These are phyloP conservation scores for Chaetoceros muelleri DNA, from an alignment of 108 stramenopile species.

Conservation along the genomic window DNA sequence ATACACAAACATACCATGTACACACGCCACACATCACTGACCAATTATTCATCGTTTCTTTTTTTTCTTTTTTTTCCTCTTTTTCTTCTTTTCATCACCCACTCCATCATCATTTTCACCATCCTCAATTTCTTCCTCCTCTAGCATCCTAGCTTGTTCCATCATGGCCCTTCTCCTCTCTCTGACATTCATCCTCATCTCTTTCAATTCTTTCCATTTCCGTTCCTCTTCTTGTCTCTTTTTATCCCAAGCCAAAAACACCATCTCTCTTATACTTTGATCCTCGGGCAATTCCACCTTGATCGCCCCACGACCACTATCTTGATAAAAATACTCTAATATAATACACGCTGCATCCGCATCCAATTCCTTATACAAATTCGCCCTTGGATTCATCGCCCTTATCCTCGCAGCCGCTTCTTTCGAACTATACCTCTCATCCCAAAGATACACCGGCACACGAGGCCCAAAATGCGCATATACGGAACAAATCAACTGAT, in stretches of 20 bases:
- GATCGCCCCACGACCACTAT: slow-evolving; percentile 36
- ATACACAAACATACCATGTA: not conserved
- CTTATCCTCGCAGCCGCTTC: slow-evolving; percentile 54
- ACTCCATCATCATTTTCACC: not conserved
- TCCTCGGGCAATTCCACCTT: slow-evolving; percentile 9
- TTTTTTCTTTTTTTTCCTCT: slow-evolving; percentile 35
- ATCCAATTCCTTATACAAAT: slow-evolving; percentile 46
- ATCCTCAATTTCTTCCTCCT: slow-evolving; percentile 5
- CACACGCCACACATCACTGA: no score
- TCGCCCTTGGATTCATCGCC: slow-evolving; percentile 21
- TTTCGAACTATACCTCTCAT: slow-evolving; percentile 77
- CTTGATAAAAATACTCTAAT: slow-evolving; percentile 66
- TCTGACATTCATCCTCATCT: slow-evolving; percentile 7
- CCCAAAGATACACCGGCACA: slow-evolving; percentile 49
- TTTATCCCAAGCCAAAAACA: slow-evolving; percentile 9
- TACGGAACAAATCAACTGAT: slow-evolving; percentile 17
- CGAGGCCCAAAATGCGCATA: slow-evolving; percentile 27
- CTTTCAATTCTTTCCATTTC: slow-evolving; percentile 7
- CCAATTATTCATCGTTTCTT: slow-evolving; percentile 10
- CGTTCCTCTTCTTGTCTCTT: slow-evolving; percentile 10
- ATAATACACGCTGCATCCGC: slow-evolving; percentile 77
- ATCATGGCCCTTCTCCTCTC: slow-evolving; percentile 24
- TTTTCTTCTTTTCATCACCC: slow-evolving; percentile 8
- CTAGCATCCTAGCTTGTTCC: slow-evolving; percentile 12
- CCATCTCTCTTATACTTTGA: slow-evolving; percentile 11